These are phyloP conservation scores for Fusarium abutilonis DNA, from an alignment of 2,329 filamentous ascomycete genomes.

Conservation along the genomic window DNA sequence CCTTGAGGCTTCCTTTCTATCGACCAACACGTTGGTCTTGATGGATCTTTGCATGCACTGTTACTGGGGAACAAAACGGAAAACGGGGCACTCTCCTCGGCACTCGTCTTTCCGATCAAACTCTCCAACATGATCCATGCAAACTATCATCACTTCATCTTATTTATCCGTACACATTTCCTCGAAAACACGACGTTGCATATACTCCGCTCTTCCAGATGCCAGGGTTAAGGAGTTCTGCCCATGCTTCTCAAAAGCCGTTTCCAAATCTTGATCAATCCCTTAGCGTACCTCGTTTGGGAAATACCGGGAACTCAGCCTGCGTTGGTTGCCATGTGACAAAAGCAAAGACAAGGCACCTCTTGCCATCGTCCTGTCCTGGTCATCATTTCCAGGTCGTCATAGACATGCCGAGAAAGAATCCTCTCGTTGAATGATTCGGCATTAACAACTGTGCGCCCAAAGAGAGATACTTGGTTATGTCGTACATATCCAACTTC, in stretches of 20 bases:
- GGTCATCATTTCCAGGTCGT: background rate
- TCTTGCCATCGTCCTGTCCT: background rate
- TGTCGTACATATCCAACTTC: slow-evolving; percentile 18
- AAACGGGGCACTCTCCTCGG: slow-evolving; percentile 31
- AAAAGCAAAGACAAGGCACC: slow-evolving; percentile 1
- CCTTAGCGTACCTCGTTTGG: slow-evolving; percentile 6
- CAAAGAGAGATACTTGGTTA: background rate
- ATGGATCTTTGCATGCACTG: too few species aligned
- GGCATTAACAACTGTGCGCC: background rate
- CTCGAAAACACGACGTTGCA: background rate
- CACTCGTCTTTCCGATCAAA: slow-evolving; percentile 16
- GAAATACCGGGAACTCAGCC: slow-evolving; percentile 7
- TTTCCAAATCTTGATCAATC: slow-evolving; percentile 2
- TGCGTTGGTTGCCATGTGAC: slow-evolving; percentile 4
- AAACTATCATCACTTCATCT: slow-evolving; percentile 15
- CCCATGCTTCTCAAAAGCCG: slow-evolving; percentile 4
- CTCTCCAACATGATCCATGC: background rate
- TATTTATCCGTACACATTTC: background rate
- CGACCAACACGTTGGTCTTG: too few species aligned
- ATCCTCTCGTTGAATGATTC: background rate
- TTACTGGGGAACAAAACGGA: background rate
- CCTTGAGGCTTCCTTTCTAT: too few species aligned
- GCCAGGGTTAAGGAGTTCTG: background rate
- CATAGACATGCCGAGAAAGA: slow-evolving; percentile 1
- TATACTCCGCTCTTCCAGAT: background rate